These are phyloP conservation scores for Akebia trifoliata DNA, from an alignment of 164 flowering plant species.

Conservation along the genomic window DNA sequence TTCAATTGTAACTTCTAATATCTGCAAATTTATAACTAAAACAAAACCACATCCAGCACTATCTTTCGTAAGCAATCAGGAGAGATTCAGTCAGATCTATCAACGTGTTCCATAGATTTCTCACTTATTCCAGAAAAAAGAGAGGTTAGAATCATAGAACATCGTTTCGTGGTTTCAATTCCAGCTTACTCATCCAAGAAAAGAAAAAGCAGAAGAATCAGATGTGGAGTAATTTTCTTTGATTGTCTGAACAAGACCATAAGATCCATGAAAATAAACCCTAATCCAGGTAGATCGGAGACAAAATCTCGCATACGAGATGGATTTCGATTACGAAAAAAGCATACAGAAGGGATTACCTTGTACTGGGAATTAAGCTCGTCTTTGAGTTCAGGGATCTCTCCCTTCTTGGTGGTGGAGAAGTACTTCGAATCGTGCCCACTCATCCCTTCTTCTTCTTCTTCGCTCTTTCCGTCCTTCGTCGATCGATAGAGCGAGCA, in stretches of 20 bases:
- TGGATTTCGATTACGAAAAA: neutral
- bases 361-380: slow-evolving; percentile 99
- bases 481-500: neutral
- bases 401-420: slow-evolving; percentile 99
- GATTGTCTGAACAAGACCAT: neutral
- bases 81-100: neutral
- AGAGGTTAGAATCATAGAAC: neutral
- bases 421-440: slow-evolving; percentile 99
- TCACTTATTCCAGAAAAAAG: neutral
- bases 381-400: slow-evolving; percentile 98
- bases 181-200: too few relatives aligned
- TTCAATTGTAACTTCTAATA: too few relatives aligned
- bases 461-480: neutral
- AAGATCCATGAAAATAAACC: slow-evolving; percentile 7
- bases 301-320: neutral
- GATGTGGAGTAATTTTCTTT: neutral
- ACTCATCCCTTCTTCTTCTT: slow-evolving; percentile 57
- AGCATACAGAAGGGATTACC: slow-evolving; percentile 30
- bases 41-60: too few relatives aligned
- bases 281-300: slow-evolving; percentile 18
- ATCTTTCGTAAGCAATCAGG: too few relatives aligned
- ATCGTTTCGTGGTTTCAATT: neutral
- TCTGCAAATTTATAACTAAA: too few relatives aligned
- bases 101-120: neutral
- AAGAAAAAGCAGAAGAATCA: neutral